These are phyloP conservation scores for Aristolochia contorta DNA, from an alignment of 164 flowering plant genomes.

Conservation along the genomic window DNA sequence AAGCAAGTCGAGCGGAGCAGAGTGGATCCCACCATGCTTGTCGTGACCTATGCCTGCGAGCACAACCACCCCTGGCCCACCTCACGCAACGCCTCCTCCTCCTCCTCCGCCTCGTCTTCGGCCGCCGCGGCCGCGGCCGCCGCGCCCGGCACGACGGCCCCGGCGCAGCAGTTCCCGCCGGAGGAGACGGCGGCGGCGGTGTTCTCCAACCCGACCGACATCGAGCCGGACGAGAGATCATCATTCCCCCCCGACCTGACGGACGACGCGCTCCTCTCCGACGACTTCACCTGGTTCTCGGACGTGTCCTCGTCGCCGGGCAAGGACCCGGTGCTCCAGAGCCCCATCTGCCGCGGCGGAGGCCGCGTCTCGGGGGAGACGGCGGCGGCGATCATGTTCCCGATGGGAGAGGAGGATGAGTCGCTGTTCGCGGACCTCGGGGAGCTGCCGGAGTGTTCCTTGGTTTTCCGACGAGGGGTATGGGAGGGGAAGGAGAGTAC, in stretches of 20 bases:
- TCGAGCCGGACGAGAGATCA: constrained; percentile 19
- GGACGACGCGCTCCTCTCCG: constrained; percentile 28
- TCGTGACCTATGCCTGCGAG: constrained; percentile 79
- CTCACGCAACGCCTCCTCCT: constrained; percentile 8
- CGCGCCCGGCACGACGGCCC: background rate
- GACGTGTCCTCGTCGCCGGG: constrained; percentile 28
- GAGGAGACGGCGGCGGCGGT: constrained; percentile 10
- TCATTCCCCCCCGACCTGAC: constrained; percentile 19
- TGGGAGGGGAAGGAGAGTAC: constrained; percentile 21
- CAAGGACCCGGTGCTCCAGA: constrained; percentile 29
- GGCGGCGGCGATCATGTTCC: constrained; percentile 29
- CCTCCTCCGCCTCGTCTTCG: background rate
- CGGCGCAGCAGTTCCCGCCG: background rate
- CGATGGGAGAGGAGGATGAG: constrained; percentile 66
- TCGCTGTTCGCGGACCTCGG: constrained; percentile 80
- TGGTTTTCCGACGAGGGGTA: constrained; percentile 49
- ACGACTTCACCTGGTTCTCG: constrained; percentile 11
- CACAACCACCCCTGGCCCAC: constrained; percentile 81
- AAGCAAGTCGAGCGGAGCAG: constrained; percentile 90
- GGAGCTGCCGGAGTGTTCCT: constrained; percentile 82
- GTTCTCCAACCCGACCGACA: constrained; percentile 7
- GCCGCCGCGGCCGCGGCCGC: constrained; percentile 8
- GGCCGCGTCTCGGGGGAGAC: constrained; percentile 18
- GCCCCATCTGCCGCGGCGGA: constrained; percentile 34
- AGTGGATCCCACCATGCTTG: constrained; percentile 63